phyloP scores from a whole-genome alignment of 2,329 filamentous ascomycete species.

The Sordariomycetes sp. region DNA sequence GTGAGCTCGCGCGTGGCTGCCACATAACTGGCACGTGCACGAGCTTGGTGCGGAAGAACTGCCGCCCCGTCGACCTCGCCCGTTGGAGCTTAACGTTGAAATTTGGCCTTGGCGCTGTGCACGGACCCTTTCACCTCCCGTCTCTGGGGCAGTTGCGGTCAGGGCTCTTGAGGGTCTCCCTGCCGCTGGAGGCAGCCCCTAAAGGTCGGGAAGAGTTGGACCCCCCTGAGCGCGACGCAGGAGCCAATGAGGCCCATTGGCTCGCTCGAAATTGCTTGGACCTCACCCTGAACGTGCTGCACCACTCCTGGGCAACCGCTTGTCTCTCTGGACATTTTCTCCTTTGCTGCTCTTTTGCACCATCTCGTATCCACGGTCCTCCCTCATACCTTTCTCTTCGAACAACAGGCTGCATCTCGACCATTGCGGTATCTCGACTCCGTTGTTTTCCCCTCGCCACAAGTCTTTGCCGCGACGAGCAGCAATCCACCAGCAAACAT shows the following conservation, averaged over 20 bases:
- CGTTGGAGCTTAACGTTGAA: too few species aligned
- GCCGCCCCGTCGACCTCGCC: constrained; percentile 4
- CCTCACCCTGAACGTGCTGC: constrained; percentile 3
- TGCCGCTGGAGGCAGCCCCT: constrained; percentile 1
- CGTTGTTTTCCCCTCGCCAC: background rate
- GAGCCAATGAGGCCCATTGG: constrained; percentile 15
- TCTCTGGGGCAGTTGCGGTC: too few species aligned
- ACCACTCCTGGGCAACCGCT: constrained; percentile 6
- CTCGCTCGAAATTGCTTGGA: constrained; percentile 21
- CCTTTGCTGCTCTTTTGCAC: constrained; percentile 7
- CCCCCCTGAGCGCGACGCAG: constrained; percentile 18
- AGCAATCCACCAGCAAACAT: constrained; percentile 13
- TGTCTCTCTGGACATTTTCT: constrained; percentile 6
- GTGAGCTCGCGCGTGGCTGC: too few species aligned
- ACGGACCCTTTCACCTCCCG: too few species aligned
- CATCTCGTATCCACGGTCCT: background rate
- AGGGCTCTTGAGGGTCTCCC: too few species aligned
- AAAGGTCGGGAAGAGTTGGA: too few species aligned
- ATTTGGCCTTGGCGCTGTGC: too few species aligned
- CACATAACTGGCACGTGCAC: too few species aligned
- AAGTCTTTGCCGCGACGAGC: constrained; percentile 5
- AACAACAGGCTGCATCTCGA: too few species aligned
- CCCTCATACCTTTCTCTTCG: too few species aligned
- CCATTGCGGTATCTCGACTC: constrained; percentile 1
- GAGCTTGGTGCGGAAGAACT: constrained; percentile 7